Base-by-base conservation (phyloP, 345 rosid species). In the Toxicodendron radicans region DNA sequence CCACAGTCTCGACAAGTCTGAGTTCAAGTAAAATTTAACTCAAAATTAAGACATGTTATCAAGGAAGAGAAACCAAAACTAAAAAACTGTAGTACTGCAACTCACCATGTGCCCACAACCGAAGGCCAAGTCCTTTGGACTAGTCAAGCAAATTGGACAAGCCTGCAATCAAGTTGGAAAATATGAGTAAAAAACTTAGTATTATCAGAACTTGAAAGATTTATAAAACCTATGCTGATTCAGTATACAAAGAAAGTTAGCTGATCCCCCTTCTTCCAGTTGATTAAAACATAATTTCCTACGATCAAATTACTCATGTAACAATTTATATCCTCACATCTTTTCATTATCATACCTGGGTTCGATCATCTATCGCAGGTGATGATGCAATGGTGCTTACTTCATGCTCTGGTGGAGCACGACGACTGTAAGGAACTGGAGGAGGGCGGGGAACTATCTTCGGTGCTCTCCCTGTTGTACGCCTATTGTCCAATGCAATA, bases 31-130 rank as follows among this genome's bases (percentile, higher is more conserved):
- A 10, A 45, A 6, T 30, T 24, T 56, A 24, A 20, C 64, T 56
- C 33, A 74, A 62, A 72, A 38, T 7, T 7, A 51, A 17, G 8
- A 30, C 32, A 24, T 23, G 23, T 23, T 57, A 17, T 3, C 43
- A 11, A 41, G 12, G 9, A 27, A 21, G 11, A 4, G 27, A 8
- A 59, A 20, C 35, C 32, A 68, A 74, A 48, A 18, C 43, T 3
- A 30, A 32, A 63, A 58, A 11, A 32, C 2, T 46, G 30, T 27
- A 2, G 48, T 18, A 8, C 6, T 48, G 71, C 68, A 68, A 75
- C 90, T 81, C 72, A 91, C 98, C 93, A 83, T 87, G 82, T 93
- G 97, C 43, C 97, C 94, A 59, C 97, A 89, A 32, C 77, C 75
- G 27, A 89, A 90, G 53, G 97, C 93, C 84, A 86, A 66, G 71